A percentile compares a stretch with the other conserved stretches of the same genome.
These are phyloP conservation scores for Graphiopsis chlorocephala DNA, from an alignment of 2,329 filamentous ascomycete species.

Conservation along the genomic window DNA sequence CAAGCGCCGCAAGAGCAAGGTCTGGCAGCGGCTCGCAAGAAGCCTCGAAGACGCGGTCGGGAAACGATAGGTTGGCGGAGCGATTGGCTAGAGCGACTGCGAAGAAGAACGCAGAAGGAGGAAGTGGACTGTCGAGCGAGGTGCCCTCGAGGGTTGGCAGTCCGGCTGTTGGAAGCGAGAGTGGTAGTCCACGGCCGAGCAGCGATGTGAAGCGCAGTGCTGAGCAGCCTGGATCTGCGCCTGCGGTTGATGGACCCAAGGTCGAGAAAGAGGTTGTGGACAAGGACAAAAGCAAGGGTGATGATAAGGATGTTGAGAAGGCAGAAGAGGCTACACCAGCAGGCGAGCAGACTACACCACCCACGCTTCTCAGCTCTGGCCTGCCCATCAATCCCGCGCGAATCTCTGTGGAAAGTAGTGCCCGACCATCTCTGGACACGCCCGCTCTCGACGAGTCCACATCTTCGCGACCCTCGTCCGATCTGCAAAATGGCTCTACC, in stretches of 20 bases:
- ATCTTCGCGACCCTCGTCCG: conserved; percentile 29
- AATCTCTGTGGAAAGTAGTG: conserved; percentile 28
- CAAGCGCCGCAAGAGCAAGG: conserved; percentile 6
- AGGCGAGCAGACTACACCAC: not conserved
- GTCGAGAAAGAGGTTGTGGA: conserved; percentile 12
- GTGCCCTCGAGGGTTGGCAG: conserved; percentile 54
- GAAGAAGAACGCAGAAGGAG: conserved; percentile 59
- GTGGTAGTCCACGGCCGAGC: conserved; percentile 44
- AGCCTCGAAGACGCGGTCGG: conserved; percentile 48
- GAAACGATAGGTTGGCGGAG: conserved; percentile 84
- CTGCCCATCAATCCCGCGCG: conserved; percentile 37
- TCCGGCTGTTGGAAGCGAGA: conserved; percentile 37
- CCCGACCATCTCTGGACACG: conserved; percentile 26
- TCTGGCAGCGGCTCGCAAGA: conserved; percentile 5
- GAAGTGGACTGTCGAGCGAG: conserved; percentile 40
- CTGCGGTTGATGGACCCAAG: conserved; percentile 23
- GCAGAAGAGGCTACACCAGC: not conserved
- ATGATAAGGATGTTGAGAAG: not conserved
- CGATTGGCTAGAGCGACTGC: conserved; percentile 83
- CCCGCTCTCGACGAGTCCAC: conserved; percentile 21
- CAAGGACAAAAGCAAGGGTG: conserved; percentile 11
- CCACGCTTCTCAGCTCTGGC: conserved; percentile 29
- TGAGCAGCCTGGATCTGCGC: conserved; percentile 17
- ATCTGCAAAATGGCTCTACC: conserved; percentile 19
- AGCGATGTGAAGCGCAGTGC: conserved; percentile 39